Conservation (phyloP, 106 monocot species). For the Ottelia alismoides region DNA sequence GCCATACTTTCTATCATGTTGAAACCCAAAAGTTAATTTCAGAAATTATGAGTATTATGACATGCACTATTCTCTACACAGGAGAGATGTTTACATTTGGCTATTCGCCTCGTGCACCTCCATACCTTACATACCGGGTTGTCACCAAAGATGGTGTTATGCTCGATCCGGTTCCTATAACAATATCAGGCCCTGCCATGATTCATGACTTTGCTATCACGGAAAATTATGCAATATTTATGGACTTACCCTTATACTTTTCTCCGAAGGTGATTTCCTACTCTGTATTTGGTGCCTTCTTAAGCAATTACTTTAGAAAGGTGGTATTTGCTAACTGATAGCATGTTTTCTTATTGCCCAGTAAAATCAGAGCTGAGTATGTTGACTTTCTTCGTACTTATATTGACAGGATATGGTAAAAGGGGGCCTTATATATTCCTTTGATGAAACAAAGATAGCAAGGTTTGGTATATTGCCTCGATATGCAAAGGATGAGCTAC, state of each 20-base stretch:
- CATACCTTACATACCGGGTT: slow-evolving; percentile 78
- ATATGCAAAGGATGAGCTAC: slow-evolving; percentile 70
- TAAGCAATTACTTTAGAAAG: no score
- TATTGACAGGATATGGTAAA: slow-evolving; percentile 73
- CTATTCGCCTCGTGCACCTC: slow-evolving; percentile 36
- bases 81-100: slow-evolving; percentile 98
- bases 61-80: slow-evolving; percentile 30
- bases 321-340: no score
- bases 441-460: slow-evolving; percentile 73
- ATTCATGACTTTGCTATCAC: slow-evolving; percentile 99
- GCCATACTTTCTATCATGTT: no score
- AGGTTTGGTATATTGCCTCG: slow-evolving; percentile 82
- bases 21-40: no score
- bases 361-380: no score
- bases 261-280: slow-evolving; percentile 82
- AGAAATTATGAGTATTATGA: no score
- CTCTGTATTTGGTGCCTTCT: no score
- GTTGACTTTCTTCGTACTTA: not conserved
- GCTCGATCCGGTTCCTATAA: slow-evolving; percentile 84
- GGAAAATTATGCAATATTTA: slow-evolving; percentile 87
- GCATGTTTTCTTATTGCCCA: no score
- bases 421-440: slow-evolving; percentile 50
- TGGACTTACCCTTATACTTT: slow-evolving; percentile 88
- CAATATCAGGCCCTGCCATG: slow-evolving; percentile 71
- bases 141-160: slow-evolving; percentile 77